Evolutionary conservation across 1,284 basidiomycete genomes (phyloP), one percentile per base, ranked within the genome.

Genomic region (Pterulicium gracile): DNA sequence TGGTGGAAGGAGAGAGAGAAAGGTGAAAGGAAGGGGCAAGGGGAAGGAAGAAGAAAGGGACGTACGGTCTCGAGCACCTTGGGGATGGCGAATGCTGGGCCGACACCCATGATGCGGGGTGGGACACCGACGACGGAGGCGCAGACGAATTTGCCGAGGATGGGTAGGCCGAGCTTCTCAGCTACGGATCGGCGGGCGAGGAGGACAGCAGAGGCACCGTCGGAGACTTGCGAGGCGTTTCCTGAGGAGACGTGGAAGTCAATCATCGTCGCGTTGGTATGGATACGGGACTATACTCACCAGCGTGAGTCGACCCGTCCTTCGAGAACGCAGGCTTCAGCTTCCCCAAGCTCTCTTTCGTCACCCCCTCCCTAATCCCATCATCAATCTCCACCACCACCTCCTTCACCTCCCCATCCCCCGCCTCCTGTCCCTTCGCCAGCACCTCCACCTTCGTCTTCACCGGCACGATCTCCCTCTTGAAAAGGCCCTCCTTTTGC

Each of bases 181-280:
- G 95, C 95, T 27, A 84, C 77, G 21, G 84, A 88, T 48, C 95
- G 81, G 50, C 91, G 79, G 24, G 90, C 77, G 48, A 98, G 81
- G 47, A 98, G 67, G 43, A 98, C 93, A 0, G 94, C 94, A 43
- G 94, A 92, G 18, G 95, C 95, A 51, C 95, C 95, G 59, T 99
- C 96, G n/a, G 91, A 93, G 42, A 98, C 81, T 63, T 97, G 94
- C 19, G 88, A 93, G 1, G 93, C 90, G 64, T 94, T 97, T 27
- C 82, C 78, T 75, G 48, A 39, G 15, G 36, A 17, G 36, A 39
- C 36, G 15, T 15, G 36, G 36, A 17, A n/a, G n/a, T n/a, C n/a
- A n/a, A n/a, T n/a, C n/a, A n/a, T n/a, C n/a, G n/a, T n/a, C n/a
- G n/a, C n/a, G n/a, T n/a, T 35, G 20, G 20, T 41, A 39, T 39